phyloP scores from a whole-genome alignment of 2,329 filamentous ascomycete species.

The Colletotrichum lupini region DNA sequence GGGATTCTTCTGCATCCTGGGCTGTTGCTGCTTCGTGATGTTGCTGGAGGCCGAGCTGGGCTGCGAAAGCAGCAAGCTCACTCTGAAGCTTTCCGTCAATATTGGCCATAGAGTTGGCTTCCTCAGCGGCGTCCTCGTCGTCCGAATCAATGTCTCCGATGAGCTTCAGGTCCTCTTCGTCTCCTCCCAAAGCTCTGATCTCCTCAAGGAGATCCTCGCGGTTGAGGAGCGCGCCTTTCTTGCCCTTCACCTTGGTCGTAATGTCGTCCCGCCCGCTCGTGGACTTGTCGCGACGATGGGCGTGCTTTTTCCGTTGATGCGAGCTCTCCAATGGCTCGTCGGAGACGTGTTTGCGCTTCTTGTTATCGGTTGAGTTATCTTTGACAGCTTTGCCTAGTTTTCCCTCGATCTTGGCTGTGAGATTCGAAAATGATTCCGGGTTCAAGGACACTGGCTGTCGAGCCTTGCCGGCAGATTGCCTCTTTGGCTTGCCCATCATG shows the following conservation, averaged over 20 bases:
- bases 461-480: neutral
- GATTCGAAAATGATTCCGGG: constrained; percentile 59
- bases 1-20: constrained; percentile 38
- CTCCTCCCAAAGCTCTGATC: constrained; percentile 73
- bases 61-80: constrained; percentile 33
- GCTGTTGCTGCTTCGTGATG: constrained; percentile 22
- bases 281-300: neutral
- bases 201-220: constrained; percentile 66
- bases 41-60: constrained; percentile 33
- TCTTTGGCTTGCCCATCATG: constrained; percentile 28
- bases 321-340: constrained; percentile 8
- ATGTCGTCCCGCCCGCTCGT: constrained; percentile 35
- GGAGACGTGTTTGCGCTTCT: constrained; percentile 45
- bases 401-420: constrained; percentile 69
- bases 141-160: constrained; percentile 62
- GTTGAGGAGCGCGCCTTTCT: constrained; percentile 9
- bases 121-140: constrained; percentile 41
- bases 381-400: constrained; percentile 52
- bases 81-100: constrained; percentile 28
- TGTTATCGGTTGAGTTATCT: constrained; percentile 59
- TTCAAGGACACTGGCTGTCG: constrained; percentile 50
- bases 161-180: constrained; percentile 72
- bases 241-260: constrained; percentile 37
- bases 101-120: neutral
- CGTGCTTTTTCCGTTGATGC: constrained; percentile 24